Conservation (phyloP, 2,329 filamentous ascomycete species). For the Colletotrichum lupini region DNA sequence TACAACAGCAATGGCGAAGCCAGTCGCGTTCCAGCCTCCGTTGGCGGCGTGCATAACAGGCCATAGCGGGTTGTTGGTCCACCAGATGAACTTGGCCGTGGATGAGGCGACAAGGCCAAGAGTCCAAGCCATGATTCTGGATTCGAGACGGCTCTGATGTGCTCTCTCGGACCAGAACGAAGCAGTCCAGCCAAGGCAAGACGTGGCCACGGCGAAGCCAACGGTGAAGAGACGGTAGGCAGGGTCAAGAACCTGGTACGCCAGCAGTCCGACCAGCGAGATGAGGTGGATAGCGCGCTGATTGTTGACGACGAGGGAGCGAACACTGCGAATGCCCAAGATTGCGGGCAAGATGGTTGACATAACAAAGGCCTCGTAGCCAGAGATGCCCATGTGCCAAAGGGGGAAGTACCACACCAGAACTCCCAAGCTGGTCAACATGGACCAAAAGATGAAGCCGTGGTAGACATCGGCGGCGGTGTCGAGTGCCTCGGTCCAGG, state of each 20-base stretch:
- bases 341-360: slow-evolving; percentile 83
- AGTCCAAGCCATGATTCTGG: slow-evolving; percentile 82
- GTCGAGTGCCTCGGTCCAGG: slow-evolving; percentile 80
- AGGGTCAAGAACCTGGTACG: slow-evolving; percentile 81
- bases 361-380: slow-evolving; percentile 92
- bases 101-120: slow-evolving; percentile 87
- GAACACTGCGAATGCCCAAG: slow-evolving; percentile 76
- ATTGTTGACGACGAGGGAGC: slow-evolving; percentile 75
- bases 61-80: slow-evolving; percentile 97
- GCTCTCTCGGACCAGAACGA: slow-evolving; percentile 82
- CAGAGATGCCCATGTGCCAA: slow-evolving; percentile 99
- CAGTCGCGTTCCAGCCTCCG: slow-evolving; percentile 91
- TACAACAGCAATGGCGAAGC: slow-evolving; percentile 79
- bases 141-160: slow-evolving; percentile 81
- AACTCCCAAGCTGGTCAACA: slow-evolving; percentile 88
- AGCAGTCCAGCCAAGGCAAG: slow-evolving; percentile 85
- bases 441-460: slow-evolving; percentile 96
- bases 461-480: slow-evolving; percentile 90
- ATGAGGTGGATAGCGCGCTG: slow-evolving; percentile 78
- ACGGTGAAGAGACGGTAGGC: slow-evolving; percentile 82
- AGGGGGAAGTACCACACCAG: slow-evolving; percentile 98
- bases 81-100: slow-evolving; percentile 90
- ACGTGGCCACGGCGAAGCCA: slow-evolving; percentile 82
- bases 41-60: slow-evolving; percentile 90
- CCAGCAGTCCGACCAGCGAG: slow-evolving; percentile 81